Evolutionary conservation across 2,329 filamentous ascomycete genomes (phyloP), one percentile per base, ranked within the genome.

Genomic region (Hypoxylon sp.): DNA sequence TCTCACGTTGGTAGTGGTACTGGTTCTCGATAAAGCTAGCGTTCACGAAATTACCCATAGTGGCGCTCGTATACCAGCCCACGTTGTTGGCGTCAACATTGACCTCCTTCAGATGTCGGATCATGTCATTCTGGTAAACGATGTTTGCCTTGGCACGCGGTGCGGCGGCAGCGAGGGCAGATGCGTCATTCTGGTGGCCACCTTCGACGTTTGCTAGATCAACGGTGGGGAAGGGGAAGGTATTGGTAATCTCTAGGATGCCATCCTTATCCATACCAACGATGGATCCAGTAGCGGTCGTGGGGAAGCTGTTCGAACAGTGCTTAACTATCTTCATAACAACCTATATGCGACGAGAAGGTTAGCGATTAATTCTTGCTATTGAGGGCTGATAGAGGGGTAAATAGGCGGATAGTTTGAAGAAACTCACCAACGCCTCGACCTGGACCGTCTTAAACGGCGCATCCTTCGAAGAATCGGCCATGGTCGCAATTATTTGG

Each of bases 281-380:
- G 67, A 97, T 88, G 68, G 91, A 93, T 68, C 95, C 95, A 60
- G 94, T 97, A 61, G 94, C 93, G 61, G 90, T 90, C 55, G 93
- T 95, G 51, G 95, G 95, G 83, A 97, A 97, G 58, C 88, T 87
- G 75, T 92, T 88, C 62, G 93, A 91, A 83, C 92, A 93, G 85
- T 97, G 94, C 83, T 96, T 97, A 81, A 96, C 94, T 79, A 98
- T 94, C 86, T 97, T 97, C 91, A 97, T 95, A 74, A 97, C 92
- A 76, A 96, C 92, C 92, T 96, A 73, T 56, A 34, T 51, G 67
- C 59, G 46, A 50, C 23, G 14, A 11, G 11, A 2, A 16, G 39
- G 23, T 48, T 32, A 47, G n/a, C 14, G 23, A 39, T 60, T 30
- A 63, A 46, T 53, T 23, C 30, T 27, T 3, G 14, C 6, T 73